Evolutionary conservation across 1,284 basidiomycete genomes (phyloP).

Genomic region (Pterulicium gracile): DNA sequence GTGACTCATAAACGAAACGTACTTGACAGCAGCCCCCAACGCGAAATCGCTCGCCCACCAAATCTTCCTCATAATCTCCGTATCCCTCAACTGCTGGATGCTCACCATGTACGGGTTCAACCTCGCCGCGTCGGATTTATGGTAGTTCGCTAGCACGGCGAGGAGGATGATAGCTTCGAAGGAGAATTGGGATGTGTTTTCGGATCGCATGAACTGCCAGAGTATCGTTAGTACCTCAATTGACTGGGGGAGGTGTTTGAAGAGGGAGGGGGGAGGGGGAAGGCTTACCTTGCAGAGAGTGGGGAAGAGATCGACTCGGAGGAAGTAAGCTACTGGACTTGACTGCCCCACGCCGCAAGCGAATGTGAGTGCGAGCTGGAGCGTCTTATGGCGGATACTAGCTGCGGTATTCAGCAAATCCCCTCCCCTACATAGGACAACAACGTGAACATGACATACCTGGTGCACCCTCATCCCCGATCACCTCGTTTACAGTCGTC

Average conservation of each 20-base stretch:
- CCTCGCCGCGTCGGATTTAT: conserved; percentile 55
- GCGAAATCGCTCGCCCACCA: conserved; percentile 46
- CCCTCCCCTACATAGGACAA: neutral
- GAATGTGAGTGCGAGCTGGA: neutral
- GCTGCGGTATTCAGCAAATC: conserved; percentile 20
- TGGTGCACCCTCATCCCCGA: conserved; percentile 31
- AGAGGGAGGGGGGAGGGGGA: too few relatives aligned
- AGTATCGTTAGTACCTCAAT: too few relatives aligned
- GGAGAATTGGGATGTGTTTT: conserved; percentile 39
- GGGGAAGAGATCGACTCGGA: conserved; percentile 48
- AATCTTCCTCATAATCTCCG: conserved; percentile 40
- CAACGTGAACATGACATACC: conserved; percentile 21
- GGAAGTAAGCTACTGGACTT: conserved; percentile 58
- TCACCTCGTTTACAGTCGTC: conserved; percentile 29
- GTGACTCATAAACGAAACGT: conserved; percentile 2
- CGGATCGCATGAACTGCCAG: conserved; percentile 44
- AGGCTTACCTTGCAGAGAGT: conserved; percentile 39
- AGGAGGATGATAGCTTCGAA: conserved; percentile 50
- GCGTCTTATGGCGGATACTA: conserved; percentile 30
- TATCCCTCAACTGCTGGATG: conserved; percentile 35
- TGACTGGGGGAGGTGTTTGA: too few relatives aligned
- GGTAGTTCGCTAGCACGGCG: conserved; percentile 51
- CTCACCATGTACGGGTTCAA: conserved; percentile 51
- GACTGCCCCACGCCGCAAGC: conserved; percentile 27
- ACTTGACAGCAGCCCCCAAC: conserved; percentile 40